A percentile compares a stretch with the other conserved stretches of the same genome.
These are phyloP conservation scores for Eucalyptus pauciflora DNA, from an alignment of 345 rosid species.

Conservation along the genomic window DNA sequence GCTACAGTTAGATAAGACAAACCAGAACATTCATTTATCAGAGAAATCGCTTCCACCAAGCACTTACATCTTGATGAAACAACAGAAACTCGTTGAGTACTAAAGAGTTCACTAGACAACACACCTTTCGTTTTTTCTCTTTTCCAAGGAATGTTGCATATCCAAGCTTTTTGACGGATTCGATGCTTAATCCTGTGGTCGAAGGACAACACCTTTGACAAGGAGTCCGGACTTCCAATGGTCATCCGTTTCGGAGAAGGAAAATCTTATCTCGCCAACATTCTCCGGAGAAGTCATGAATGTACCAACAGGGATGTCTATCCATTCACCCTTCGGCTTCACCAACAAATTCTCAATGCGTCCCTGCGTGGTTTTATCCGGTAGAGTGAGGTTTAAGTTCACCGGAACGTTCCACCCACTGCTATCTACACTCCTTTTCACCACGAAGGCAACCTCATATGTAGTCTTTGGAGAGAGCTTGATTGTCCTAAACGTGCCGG, in stretches of 20 bases:
- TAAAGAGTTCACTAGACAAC: neutral
- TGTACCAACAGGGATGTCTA: neutral
- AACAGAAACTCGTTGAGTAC: neutral
- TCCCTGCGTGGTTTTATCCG: neutral
- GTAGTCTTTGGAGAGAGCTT: neutral
- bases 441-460: neutral
- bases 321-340: neutral
- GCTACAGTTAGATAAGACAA: neutral
- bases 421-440: neutral
- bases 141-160: neutral
- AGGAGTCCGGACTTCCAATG: neutral
- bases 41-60: neutral
- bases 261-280: neutral
- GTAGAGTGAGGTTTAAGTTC: neutral
- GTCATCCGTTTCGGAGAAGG: fast-evolving
- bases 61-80: neutral
- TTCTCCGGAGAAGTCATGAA: neutral
- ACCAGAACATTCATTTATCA: neutral
- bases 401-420: neutral
- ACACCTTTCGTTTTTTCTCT: neutral
- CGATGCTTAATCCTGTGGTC: neutral
- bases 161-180: neutral
- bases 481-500: neutral
- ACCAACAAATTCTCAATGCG: neutral
- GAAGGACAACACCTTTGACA: neutral